These are phyloP conservation scores for Drechslera avenae DNA, from an alignment of 2,329 filamentous ascomycete species.

Conservation along the genomic window DNA sequence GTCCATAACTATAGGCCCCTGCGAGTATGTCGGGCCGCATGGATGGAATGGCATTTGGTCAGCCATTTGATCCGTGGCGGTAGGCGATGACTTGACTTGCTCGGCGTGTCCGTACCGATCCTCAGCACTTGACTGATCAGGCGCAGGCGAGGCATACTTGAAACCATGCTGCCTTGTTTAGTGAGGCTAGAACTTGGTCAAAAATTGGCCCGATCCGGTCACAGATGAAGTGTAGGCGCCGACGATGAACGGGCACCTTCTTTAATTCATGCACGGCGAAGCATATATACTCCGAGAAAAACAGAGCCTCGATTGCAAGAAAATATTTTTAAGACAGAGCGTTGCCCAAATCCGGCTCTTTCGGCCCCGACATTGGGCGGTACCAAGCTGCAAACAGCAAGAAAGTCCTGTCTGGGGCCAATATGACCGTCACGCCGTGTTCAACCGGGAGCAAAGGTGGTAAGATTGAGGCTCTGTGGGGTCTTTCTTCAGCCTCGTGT, in stretches of 20 bases:
- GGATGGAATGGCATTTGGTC: too few relatives aligned
- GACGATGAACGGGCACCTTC: neutral
- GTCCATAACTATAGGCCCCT: too few relatives aligned
- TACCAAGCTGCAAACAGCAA: too few relatives aligned
- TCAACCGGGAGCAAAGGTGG: neutral
- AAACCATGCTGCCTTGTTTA: neutral
- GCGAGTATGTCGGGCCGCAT: too few relatives aligned
- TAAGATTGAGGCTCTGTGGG: slow-evolving; percentile 1
- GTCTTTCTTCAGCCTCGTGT: slow-evolving; percentile 1
- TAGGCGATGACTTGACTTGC: too few relatives aligned
- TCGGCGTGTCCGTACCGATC: too few relatives aligned
- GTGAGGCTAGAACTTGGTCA: neutral
- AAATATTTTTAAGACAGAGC: neutral
- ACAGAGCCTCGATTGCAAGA: neutral
- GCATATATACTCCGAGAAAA: neutral
- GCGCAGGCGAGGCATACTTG: too few relatives aligned
- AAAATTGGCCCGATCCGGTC: neutral
- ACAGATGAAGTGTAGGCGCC: neutral
- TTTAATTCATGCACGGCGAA: neutral
- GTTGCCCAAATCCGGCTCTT: too few relatives aligned
- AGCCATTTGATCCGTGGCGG: too few relatives aligned
- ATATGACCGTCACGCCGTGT: neutral
- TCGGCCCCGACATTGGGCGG: too few relatives aligned
- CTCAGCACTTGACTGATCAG: too few relatives aligned
- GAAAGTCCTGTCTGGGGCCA: neutral